Percentiles rank a stretch among this genome's conserved stretches.
These are phyloP conservation scores for Rhododendron williamsianum DNA, from an alignment of 148 eudicot genomes.

Conservation along the genomic window DNA sequence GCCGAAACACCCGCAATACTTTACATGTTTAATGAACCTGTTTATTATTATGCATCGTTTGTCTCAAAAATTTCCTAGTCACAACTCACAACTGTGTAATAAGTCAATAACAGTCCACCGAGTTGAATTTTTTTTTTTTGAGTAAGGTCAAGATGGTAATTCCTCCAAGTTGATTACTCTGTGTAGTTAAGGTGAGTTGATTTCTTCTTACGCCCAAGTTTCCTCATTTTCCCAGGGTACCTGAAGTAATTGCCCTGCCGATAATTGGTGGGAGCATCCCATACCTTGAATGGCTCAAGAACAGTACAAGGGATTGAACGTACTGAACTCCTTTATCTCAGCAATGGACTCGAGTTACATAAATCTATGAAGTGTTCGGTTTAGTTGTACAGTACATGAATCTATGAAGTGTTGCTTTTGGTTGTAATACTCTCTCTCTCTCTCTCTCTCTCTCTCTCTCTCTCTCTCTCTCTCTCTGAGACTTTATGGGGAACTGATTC, in stretches of 20 bases:
- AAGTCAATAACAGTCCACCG: not conserved
- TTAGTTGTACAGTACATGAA: not conserved
- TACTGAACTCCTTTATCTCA: constrained; percentile 22
- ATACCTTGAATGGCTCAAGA: constrained; percentile 88
- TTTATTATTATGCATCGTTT: not conserved
- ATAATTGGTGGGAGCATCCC: constrained; percentile 70
- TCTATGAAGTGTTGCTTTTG: not conserved
- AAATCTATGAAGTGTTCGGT: not conserved
- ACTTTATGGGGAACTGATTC: not conserved
- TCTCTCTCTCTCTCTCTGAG: not conserved
- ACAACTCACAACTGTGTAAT: not conserved
- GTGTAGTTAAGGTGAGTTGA: not conserved
- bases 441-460: constrained; percentile 2
- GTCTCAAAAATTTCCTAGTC: not conserved
- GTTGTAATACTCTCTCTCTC: not conserved
- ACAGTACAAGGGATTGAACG: constrained; percentile 70
- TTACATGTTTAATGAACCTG: not conserved
- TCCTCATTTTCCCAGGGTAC: constrained; percentile 43
- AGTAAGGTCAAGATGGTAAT: too few species aligned
- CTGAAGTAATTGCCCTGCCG: constrained; percentile 92
- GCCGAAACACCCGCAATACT: constrained; percentile 14
- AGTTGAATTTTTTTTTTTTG: too few species aligned
- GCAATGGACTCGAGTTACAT: not conserved
- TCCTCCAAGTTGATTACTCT: not conserved
- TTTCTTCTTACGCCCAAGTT: not conserved